A percentile compares a stretch with the other conserved stretches of the same genome.
These are phyloP conservation scores for Pholiota molesta DNA, from an alignment of 768 basidiomycete genomes.

Conservation along the genomic window DNA sequence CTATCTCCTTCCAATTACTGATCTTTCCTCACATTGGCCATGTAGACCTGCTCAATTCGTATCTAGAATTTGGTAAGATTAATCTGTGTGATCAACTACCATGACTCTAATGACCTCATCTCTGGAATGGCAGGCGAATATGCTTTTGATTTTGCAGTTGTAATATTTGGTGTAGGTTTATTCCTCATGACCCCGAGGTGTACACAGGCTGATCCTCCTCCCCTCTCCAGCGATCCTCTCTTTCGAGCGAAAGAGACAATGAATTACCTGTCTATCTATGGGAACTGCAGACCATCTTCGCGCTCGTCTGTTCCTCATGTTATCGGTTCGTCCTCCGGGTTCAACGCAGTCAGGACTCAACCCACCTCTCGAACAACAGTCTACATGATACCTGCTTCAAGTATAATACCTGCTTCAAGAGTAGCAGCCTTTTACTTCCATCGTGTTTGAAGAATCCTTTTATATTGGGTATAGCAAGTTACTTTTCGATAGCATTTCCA, in stretches of 20 bases:
- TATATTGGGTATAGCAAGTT: constrained; percentile 13
- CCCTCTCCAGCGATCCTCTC: constrained; percentile 17
- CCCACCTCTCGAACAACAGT: not conserved
- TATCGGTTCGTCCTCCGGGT: not conserved
- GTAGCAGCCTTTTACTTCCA: not conserved
- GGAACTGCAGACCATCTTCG: not conserved
- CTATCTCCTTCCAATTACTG: not conserved
- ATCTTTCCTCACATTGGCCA: constrained; percentile 4
- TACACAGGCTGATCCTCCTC: not conserved
- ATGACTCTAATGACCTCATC: not conserved
- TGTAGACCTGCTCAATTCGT: constrained; percentile 71
- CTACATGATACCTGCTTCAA: too few relatives aligned
- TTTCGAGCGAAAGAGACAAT: constrained; percentile 11
- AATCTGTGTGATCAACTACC: not conserved
- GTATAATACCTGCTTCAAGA: too few relatives aligned
- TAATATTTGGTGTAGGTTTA: constrained; percentile 73
- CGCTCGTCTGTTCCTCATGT: not conserved
- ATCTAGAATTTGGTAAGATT: constrained; percentile 76
- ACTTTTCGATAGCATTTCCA: constrained; percentile 16
- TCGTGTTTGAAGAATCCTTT: not conserved
- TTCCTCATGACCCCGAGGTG: not conserved
- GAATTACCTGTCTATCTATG: not conserved
- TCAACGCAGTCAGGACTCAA: not conserved
- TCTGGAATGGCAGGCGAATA: constrained; percentile 66
- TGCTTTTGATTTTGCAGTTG: constrained; percentile 83